Base-by-base conservation (phyloP, 306 rosid species). In the Delonix regia region DNA sequence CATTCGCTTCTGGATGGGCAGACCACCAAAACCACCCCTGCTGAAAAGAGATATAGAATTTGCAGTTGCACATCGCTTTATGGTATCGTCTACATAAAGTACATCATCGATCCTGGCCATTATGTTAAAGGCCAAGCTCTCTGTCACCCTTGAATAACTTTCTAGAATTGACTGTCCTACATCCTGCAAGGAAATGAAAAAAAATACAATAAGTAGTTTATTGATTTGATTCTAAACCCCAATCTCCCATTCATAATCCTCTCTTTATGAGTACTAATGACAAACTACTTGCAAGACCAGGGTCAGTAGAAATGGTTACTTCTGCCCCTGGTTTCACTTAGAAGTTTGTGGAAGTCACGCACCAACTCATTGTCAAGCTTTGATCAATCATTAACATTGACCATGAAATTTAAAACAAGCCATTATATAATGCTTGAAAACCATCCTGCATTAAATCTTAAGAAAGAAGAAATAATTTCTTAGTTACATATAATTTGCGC, bases 141-240 rank as follows among this genome's bases (percentile, higher is more conserved):
- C 98, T 88, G 81, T 92, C 71, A 94, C 98, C 87, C 98, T 90
- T 5, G 98, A 94, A 88, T 94, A 94, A 83, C 98, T 94, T 85
- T 94, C 98, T 7, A 94, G 97, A 83, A 94, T 94, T 36, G 98
- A 89, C 78, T 94, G 97, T 75, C 97, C 98, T 19, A 94, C 97
- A 73, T 94, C 98, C 98, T 94, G 93, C 89, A 84, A 75, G 64
- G 27, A 83, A 72, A 69, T 78, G 59, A 67, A 72, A 59, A 59
- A 51, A 47, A 56, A 11, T 56, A 28, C 24, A n/a, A 12, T 60
- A 28, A 34, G 33, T 44, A 67, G 36, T 18, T 57, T 67, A 47
- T 47, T 30, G 56, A 53, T 27, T 48, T 57, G 10, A 33, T 39
- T 42, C 41, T 71, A 9, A 68, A 44, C 49, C 63, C 18, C 39